Evolutionary conservation across 257 asterid species (phyloP).

Genomic region (Solanum medicagineum): DNA sequence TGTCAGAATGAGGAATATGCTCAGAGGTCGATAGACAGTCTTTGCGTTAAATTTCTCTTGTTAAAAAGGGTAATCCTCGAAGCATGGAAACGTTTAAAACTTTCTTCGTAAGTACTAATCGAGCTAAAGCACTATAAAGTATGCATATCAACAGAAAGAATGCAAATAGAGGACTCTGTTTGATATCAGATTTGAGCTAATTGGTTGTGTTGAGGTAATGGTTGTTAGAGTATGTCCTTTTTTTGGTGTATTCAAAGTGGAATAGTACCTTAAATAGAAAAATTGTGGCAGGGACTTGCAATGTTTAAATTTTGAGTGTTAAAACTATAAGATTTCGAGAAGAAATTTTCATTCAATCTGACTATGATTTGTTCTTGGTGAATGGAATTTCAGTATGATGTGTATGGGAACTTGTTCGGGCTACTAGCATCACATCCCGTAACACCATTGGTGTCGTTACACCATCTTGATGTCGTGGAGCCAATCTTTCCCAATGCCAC

Average conservation of each 20-base stretch:
- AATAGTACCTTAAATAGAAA: neutral
- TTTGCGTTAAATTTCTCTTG: neutral
- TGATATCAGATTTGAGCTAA: neutral
- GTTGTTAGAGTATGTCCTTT: neutral
- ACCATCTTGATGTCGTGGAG: slow-evolving; percentile 82
- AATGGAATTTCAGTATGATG: slow-evolving; percentile 48
- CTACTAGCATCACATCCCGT: slow-evolving; percentile 68
- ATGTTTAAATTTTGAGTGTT: neutral
- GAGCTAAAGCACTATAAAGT: neutral
- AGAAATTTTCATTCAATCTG: neutral
- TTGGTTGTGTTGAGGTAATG: neutral
- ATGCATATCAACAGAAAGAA: neutral
- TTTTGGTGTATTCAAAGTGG: neutral
- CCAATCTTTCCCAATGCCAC: slow-evolving; percentile 72
- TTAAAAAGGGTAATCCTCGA: neutral
- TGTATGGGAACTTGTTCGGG: slow-evolving; percentile 72
- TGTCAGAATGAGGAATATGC: too few species aligned
- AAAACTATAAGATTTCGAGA: neutral
- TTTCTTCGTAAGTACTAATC: neutral
- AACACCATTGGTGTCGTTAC: slow-evolving; percentile 66
- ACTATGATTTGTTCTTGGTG: neutral
- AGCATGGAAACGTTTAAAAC: neutral
- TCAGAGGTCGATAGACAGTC: too few species aligned
- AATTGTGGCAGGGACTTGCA: neutral
- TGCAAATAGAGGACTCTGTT: neutral